A percentile compares a stretch with the other conserved stretches of the same genome.
phyloP scores from a whole-genome alignment of 805 yeast species.

The Starmera amethionina region DNA sequence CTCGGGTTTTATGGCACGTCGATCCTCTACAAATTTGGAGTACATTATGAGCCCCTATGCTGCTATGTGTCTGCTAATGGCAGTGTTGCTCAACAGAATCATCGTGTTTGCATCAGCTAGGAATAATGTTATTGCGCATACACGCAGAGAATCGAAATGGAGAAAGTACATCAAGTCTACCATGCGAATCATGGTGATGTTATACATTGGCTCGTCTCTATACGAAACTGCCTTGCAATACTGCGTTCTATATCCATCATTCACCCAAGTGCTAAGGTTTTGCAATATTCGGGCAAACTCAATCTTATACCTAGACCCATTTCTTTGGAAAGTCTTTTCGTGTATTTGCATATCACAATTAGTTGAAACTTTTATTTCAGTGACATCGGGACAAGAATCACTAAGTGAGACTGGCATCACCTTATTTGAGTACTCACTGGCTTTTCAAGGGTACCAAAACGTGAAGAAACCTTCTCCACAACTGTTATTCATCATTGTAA shows the following conservation, averaged over 20 bases:
- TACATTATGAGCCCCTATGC: constrained; percentile 43
- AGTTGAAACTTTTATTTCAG: constrained; percentile 55
- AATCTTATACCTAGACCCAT: constrained; percentile 24
- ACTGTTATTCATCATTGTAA: constrained; percentile 38
- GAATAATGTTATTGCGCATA: constrained; percentile 16
- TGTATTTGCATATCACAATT: constrained; percentile 53
- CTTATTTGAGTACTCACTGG: constrained; percentile 64
- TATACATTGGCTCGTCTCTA: constrained; percentile 1
- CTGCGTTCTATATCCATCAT: not conserved
- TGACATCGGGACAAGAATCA: constrained; percentile 45
- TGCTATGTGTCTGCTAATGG: constrained; percentile 45
- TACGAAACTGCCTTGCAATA: not conserved
- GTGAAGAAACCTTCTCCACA: constrained; percentile 42
- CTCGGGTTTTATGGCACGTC: constrained; percentile 1
- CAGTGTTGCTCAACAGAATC: constrained; percentile 47
- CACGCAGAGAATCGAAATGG: no score
- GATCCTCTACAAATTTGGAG: constrained; percentile 13
- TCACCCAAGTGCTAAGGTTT: no score
- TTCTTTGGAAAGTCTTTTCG: constrained; percentile 51
- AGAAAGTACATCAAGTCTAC: no score
- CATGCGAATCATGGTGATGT: constrained; percentile 1
- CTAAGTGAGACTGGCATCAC: constrained; percentile 60
- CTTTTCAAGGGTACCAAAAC: constrained; percentile 62
- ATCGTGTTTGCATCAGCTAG: constrained; percentile 47
- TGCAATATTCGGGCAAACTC: not conserved